Conservation (phyloP, 2,329 filamentous ascomycete genomes). For the Magnaporthales sp. region DNA sequence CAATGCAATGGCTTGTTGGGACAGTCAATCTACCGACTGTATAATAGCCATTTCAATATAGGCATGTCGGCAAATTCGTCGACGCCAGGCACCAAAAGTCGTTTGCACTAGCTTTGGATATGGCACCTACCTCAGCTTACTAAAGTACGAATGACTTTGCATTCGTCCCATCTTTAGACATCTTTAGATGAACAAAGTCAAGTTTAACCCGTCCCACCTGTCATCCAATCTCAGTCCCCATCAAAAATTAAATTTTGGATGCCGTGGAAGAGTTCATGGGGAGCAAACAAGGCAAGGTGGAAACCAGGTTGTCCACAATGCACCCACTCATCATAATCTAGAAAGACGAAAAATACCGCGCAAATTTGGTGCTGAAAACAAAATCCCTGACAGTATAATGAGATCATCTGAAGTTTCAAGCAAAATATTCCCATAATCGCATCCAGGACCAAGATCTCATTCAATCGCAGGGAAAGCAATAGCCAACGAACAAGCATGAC, state of each 20-base stretch:
- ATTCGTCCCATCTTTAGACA: not conserved
- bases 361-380: not conserved
- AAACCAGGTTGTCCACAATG: not conserved
- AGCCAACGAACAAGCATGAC: not conserved
- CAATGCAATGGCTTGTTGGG: not conserved
- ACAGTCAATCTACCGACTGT: too few species aligned
- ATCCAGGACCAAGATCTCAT: not conserved
- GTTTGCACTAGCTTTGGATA: not conserved
- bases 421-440: not conserved
- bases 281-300: not conserved
- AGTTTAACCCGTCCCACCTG: not conserved
- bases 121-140: too few species aligned
- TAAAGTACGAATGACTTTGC: not conserved
- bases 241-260: not conserved
- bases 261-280: not conserved
- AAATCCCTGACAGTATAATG: not conserved
- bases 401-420: conserved; percentile 1
- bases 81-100: not conserved
- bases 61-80: not conserved
- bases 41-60: too few species aligned
- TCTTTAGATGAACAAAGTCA: not conserved
- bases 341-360: not conserved
- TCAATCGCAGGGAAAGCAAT: not conserved
- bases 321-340: too few species aligned
- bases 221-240: not conserved